These are phyloP conservation scores for Paramecium biaurelia DNA, from an alignment of 73 alveolate species.

Conservation along the genomic window DNA sequence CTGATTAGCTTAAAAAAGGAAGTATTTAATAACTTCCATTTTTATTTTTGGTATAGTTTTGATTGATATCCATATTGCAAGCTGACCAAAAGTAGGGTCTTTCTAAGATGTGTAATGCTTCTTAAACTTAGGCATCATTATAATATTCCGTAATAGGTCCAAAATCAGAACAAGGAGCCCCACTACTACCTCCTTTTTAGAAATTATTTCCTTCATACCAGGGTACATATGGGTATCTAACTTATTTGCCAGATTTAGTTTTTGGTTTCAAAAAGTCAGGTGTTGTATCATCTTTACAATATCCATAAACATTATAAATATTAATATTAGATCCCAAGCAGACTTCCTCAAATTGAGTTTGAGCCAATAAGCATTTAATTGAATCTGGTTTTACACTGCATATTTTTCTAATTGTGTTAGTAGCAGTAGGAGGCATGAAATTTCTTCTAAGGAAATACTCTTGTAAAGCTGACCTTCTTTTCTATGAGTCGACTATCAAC, in stretches of 20 bases:
- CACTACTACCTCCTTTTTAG: not conserved
- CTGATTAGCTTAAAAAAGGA: conserved; percentile 51
- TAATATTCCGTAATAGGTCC: conserved; percentile 50
- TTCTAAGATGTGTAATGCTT: conserved; percentile 14
- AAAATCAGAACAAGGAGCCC: conserved; percentile 67
- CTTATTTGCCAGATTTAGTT: not conserved
- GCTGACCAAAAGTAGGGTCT: not conserved
- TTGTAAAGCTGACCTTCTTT: not conserved
- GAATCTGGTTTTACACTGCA: not conserved
- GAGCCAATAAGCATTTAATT: not conserved
- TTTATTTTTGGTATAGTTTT: not conserved
- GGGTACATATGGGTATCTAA: not conserved
- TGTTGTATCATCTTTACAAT: conserved; percentile 1
- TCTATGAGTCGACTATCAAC: not conserved
- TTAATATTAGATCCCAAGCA: conserved; percentile 13
- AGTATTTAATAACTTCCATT: conserved; percentile 67
- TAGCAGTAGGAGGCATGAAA: not conserved
- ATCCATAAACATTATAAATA: conserved; percentile 36
- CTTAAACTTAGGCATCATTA: not conserved
- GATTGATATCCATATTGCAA: not conserved
- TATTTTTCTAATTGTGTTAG: not conserved
- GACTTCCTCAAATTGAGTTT: not conserved
- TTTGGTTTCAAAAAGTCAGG: not conserved
- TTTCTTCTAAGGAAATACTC: conserved; percentile 35
- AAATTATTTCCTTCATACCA: conserved; percentile 29